These are phyloP conservation scores for Tremella fuciformis DNA, from an alignment of 768 basidiomycete species.

Conservation along the genomic window DNA sequence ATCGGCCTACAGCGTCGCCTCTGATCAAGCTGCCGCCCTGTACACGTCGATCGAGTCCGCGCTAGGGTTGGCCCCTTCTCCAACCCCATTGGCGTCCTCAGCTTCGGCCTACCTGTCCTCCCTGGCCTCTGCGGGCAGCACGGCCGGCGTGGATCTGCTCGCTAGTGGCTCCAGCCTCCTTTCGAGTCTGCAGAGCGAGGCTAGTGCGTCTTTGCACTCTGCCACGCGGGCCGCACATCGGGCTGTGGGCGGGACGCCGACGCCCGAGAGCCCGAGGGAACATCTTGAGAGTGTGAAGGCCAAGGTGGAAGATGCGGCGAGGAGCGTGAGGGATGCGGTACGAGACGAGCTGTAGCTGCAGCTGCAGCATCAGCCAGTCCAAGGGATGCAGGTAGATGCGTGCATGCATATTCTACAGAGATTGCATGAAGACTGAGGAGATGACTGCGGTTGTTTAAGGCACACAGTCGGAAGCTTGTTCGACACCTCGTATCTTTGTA, in stretches of 20 bases:
- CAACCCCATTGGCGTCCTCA: constrained; percentile 24
- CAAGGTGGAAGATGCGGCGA: constrained; percentile 8
- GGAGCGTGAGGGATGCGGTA: not conserved
- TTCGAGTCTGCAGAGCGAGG: constrained; percentile 1
- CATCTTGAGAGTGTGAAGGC: constrained; percentile 17
- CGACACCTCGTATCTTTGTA: no score
- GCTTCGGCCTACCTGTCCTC: constrained; percentile 38
- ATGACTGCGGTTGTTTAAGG: no score
- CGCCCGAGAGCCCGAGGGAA: constrained; percentile 25
- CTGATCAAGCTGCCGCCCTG: constrained; percentile 21
- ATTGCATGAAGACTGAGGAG: no score
- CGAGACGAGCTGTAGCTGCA: no score
- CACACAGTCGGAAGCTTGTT: no score
- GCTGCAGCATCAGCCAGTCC: no score
- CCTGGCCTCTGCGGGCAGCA: constrained; percentile 21
- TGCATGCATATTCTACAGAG: no score
- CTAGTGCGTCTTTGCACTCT: constrained; percentile 22
- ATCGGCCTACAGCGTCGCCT: constrained; percentile 25
- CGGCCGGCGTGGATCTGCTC: constrained; percentile 21
- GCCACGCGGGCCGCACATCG: constrained; percentile 33
- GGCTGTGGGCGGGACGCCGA: constrained; percentile 36
- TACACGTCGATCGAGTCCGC: constrained; percentile 24
- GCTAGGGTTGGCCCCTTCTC: constrained; percentile 15
- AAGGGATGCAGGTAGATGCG: no score
- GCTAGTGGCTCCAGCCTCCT: constrained; percentile 21